Conservation (phyloP, 2,329 filamentous ascomycete genomes). For the Fusarium sp. region DNA sequence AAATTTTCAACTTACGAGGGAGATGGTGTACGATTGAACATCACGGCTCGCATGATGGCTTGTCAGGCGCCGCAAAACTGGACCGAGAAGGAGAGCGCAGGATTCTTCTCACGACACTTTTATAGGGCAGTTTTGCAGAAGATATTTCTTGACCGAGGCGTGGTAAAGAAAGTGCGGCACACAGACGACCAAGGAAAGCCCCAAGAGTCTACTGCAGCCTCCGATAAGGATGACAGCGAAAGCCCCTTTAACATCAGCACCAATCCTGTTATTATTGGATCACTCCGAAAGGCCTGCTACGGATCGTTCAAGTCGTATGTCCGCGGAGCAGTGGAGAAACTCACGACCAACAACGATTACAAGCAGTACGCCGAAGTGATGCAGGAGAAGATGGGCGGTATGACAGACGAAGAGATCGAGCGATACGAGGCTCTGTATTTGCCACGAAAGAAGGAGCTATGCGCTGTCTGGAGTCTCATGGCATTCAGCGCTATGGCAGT, state of each 20-base stretch:
- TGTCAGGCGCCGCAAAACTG: constrained; percentile 96
- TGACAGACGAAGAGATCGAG: constrained; percentile 82
- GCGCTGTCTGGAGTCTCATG: constrained; percentile 94
- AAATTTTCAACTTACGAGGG: constrained; percentile 70
- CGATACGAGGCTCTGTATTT: constrained; percentile 76
- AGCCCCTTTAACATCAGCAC: constrained; percentile 71
- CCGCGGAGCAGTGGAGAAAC: constrained; percentile 82
- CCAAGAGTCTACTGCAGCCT: constrained; percentile 26
- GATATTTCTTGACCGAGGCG: constrained; percentile 87
- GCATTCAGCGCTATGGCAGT: constrained; percentile 91
- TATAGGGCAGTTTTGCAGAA: constrained; percentile 91
- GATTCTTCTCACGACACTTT: constrained; percentile 93
- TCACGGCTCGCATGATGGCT: constrained; percentile 98
- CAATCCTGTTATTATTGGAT: constrained; percentile 87
- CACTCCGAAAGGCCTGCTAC: constrained; percentile 84
- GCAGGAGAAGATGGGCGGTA: constrained; percentile 71
- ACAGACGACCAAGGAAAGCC: constrained; percentile 48
- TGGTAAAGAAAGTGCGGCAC: constrained; percentile 74
- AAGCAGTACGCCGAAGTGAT: constrained; percentile 72
- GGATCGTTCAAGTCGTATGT: constrained; percentile 81
- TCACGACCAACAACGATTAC: constrained; percentile 71
- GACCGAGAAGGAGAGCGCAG: constrained; percentile 82
- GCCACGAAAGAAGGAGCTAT: constrained; percentile 81
- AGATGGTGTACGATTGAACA: constrained; percentile 85
- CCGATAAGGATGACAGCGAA: constrained; percentile 44